A percentile compares a stretch with the other conserved stretches of the same genome.
Conservation (phyloP, 345 rosid genomes). For the Brassica juncea region DNA sequence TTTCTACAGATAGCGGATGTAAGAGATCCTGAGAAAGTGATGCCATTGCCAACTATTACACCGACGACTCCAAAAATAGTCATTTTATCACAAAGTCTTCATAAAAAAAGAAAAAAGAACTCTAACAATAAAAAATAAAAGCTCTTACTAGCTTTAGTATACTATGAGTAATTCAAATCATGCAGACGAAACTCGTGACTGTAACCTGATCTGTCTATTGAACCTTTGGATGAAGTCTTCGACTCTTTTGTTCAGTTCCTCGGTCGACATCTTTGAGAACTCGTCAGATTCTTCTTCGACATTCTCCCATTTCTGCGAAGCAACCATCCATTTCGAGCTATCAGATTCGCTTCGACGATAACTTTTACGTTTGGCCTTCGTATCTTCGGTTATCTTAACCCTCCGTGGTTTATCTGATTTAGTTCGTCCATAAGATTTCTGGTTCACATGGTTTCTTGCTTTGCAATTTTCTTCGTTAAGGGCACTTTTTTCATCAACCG, state of each 20-base stretch:
- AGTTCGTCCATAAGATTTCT: constrained; percentile 37
- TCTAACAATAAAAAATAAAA: not conserved
- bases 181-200: constrained; percentile 35
- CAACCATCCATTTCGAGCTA: constrained; percentile 38
- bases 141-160: not conserved
- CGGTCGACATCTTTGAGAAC: constrained; percentile 66
- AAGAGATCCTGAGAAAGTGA: no score
- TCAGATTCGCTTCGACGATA: constrained; percentile 33
- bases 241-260: constrained; percentile 67
- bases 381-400: constrained; percentile 2
- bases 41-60: not conserved
- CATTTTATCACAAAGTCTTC: not conserved
- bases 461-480: not conserved
- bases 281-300: constrained; percentile 48
- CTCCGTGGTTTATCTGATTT: constrained; percentile 43
- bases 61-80: constrained; percentile 22
- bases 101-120: not conserved
- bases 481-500: constrained; percentile 2
- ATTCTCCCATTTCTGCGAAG: constrained; percentile 32
- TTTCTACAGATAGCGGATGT: no score
- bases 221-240: constrained; percentile 72
- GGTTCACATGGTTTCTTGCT: constrained; percentile 11
- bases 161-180: constrained; percentile 13
- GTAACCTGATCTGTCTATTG: constrained; percentile 62
- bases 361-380: constrained; percentile 23